Evolutionary conservation across 2,329 filamentous ascomycete species (phyloP).

Genomic region (Hansfordia pulvinata): DNA sequence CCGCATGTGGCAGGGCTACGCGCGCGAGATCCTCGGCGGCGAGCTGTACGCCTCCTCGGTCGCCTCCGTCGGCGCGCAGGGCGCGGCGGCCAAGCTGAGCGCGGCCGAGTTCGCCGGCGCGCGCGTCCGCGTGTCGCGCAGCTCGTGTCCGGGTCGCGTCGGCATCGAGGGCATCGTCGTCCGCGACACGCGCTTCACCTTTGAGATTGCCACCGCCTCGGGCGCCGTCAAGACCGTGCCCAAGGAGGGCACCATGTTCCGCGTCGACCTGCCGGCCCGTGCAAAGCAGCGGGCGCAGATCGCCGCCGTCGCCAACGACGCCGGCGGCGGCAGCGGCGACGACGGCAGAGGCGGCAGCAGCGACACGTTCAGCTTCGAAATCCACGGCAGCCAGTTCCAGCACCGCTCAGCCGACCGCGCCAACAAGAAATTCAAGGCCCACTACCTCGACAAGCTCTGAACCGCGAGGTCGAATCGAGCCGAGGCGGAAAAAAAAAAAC

Average conservation of each 20-base stretch:
- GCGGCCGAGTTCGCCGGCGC: conserved; percentile 90
- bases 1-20: conserved; percentile 71
- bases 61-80: conserved; percentile 43
- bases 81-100: conserved; percentile 59
- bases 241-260: conserved; percentile 82
- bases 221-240: conserved; percentile 67
- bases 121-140: conserved; percentile 67
- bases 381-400: conserved; percentile 80
- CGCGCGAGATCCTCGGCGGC: conserved; percentile 63
- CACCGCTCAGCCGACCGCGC: conserved; percentile 71
- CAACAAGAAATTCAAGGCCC: conserved; percentile 82
- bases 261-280: conserved; percentile 59
- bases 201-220: conserved; percentile 66
- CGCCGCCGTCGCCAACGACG: too few species aligned
- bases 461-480: too few species aligned
- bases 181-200: conserved; percentile 72
- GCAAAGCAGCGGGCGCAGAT: too few species aligned
- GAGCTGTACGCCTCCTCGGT: conserved; percentile 38
- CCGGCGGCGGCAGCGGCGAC: too few species aligned
- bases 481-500: too few species aligned
- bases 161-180: conserved; percentile 79
- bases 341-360: conserved; percentile 5
- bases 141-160: conserved; percentile 67
- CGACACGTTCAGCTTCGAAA: conserved; percentile 59
- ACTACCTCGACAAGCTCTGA: conserved; percentile 65